Percentiles rank a stretch among this genome's conserved stretches.
These are phyloP conservation scores for Rhizopogon roseolus DNA, from an alignment of 768 basidiomycete genomes.

Conservation along the genomic window DNA sequence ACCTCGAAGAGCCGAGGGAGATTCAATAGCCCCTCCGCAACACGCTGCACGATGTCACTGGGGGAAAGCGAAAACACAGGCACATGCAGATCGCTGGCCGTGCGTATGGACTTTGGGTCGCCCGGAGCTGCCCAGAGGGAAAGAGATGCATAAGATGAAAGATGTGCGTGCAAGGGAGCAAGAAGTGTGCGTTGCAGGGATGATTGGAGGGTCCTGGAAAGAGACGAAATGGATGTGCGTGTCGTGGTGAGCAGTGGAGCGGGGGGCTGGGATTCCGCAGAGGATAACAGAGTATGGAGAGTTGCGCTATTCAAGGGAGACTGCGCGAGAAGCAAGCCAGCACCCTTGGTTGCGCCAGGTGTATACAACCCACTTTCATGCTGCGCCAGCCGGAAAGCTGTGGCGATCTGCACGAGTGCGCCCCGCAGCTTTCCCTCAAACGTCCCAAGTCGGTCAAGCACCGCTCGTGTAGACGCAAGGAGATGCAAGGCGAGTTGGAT, in stretches of 20 bases:
- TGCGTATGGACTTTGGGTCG: slow-evolving; percentile 41
- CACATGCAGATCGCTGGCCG: slow-evolving; percentile 41
- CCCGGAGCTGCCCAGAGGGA: slow-evolving; percentile 59
- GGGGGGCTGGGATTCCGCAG: slow-evolving; percentile 32
- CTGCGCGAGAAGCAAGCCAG: slow-evolving; percentile 71
- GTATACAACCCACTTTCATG: slow-evolving; percentile 48
- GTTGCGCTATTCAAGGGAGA: slow-evolving; percentile 75
- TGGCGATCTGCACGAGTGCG: slow-evolving; percentile 54
- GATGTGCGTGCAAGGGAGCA: slow-evolving; percentile 71
- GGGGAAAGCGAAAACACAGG: slow-evolving; percentile 94
- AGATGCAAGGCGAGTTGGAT: slow-evolving; percentile 83
- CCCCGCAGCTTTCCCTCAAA: slow-evolving; percentile 72
- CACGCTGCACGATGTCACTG: slow-evolving; percentile 80
- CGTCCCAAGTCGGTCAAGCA: slow-evolving; percentile 58
- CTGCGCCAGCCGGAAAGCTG: slow-evolving; percentile 51
- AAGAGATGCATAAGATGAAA: slow-evolving; percentile 64
- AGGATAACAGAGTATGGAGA: slow-evolving; percentile 56
- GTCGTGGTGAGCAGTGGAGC: slow-evolving; percentile 46
- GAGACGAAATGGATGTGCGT: slow-evolving; percentile 50
- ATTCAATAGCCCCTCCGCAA: slow-evolving; percentile 92
- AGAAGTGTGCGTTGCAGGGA: slow-evolving; percentile 82
- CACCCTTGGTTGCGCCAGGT: slow-evolving; percentile 59
- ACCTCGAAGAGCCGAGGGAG: slow-evolving; percentile 92
- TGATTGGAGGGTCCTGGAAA: slow-evolving; percentile 71
- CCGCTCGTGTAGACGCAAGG: slow-evolving; percentile 71